Evolutionary conservation across 441 rosid species (phyloP).

Genomic region (Mallotus japonicus): DNA sequence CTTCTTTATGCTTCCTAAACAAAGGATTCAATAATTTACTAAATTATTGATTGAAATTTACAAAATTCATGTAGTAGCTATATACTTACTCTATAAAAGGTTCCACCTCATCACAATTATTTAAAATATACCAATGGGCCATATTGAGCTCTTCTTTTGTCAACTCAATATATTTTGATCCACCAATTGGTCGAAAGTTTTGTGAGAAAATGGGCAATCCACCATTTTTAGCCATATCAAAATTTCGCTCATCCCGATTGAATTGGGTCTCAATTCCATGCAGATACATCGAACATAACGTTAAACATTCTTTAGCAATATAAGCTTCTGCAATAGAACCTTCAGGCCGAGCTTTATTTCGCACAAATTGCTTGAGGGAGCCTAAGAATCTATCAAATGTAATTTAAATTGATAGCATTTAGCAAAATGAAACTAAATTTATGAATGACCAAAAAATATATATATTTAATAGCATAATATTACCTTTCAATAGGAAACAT

Average conservation of each 20-base stretch:
- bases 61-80: background rate
- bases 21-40: too few relatives aligned
- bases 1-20: background rate
- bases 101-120: background rate
- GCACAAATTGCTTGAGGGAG: background rate
- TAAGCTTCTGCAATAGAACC: conserved; percentile 1
- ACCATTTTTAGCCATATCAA: background rate
- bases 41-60: too few relatives aligned
- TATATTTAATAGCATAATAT: too few relatives aligned
- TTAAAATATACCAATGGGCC: background rate
- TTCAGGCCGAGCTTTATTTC: background rate
- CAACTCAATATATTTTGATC: background rate
- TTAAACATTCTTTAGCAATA: background rate
- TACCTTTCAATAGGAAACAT: conserved; percentile 4
- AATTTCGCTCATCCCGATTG: background rate
- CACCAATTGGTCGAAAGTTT: background rate
- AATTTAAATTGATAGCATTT: background rate
- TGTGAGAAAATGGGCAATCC: background rate
- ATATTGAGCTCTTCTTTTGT: background rate
- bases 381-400: background rate
- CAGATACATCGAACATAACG: background rate
- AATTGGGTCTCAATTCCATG: conserved; percentile 2
- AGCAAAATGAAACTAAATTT: background rate
- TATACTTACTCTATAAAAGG: background rate
- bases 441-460: too few relatives aligned